phyloP scores from a whole-genome alignment of 2,329 filamentous ascomycete genomes.

The Teratosphaeria nubilosa region DNA sequence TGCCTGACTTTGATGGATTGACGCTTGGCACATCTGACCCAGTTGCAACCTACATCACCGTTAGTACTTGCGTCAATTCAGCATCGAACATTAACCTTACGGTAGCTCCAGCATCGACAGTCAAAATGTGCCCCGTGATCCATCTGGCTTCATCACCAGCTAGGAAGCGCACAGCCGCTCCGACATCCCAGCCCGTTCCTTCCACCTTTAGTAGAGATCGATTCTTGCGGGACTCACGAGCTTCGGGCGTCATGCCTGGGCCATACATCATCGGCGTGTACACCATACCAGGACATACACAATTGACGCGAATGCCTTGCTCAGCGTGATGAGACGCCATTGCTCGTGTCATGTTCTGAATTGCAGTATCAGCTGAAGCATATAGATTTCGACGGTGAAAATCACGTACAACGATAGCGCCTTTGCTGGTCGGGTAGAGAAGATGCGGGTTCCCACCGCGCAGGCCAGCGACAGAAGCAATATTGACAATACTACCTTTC shows the following conservation, averaged over 20 bases:
- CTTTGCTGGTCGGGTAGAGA: slow-evolving; percentile 45
- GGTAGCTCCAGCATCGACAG: slow-evolving; percentile 40
- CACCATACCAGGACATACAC: slow-evolving; percentile 46
- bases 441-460: slow-evolving; percentile 44
- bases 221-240: slow-evolving; percentile 39
- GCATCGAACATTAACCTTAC: slow-evolving; percentile 9
- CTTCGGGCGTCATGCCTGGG: slow-evolving; percentile 41
- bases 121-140: slow-evolving; percentile 39
- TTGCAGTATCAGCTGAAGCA: not conserved
- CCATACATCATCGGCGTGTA: slow-evolving; percentile 49
- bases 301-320: slow-evolving; percentile 45
- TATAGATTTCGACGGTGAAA: not conserved
- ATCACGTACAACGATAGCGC: slow-evolving; percentile 37
- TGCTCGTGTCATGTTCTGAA: slow-evolving; percentile 43
- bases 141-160: slow-evolving; percentile 43
- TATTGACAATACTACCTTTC: slow-evolving; percentile 49
- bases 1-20: not conserved
- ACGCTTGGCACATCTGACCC: not conserved
- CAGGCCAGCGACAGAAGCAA: slow-evolving; percentile 52
- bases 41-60: not conserved
- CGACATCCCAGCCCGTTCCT: slow-evolving; percentile 46
- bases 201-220: slow-evolving; percentile 44
- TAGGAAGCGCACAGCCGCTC: slow-evolving; percentile 42
- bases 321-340: slow-evolving; percentile 46
- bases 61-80: not conserved